Percentiles rank a stretch among this genome's conserved stretches.
phyloP scores from a whole-genome alignment of 2,329 filamentous ascomycete genomes.

The Beauveria bassiana region DNA sequence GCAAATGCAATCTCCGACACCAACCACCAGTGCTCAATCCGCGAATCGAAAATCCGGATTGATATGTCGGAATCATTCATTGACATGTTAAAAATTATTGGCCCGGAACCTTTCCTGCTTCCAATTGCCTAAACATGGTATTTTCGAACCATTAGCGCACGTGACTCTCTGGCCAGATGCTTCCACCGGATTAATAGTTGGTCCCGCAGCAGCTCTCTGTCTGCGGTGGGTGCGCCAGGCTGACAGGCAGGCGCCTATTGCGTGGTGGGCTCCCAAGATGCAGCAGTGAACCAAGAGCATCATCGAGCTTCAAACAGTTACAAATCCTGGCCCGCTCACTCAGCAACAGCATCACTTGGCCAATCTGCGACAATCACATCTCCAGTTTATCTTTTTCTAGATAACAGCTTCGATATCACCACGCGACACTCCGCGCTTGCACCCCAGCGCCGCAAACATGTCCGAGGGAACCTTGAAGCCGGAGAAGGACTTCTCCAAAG shows the following conservation, averaged over 20 bases:
- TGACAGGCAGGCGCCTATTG: conserved; percentile 10
- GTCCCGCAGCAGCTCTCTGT: conserved; percentile 1
- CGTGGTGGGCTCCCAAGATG: conserved; percentile 8
- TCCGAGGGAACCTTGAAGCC: conserved; percentile 79
- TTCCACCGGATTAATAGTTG: conserved; percentile 10
- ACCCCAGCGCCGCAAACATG: conserved; percentile 43
- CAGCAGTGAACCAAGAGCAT: conserved; percentile 3
- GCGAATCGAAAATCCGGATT: too few species aligned
- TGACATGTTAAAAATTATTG: too few species aligned
- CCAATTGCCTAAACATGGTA: background rate
- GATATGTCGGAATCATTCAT: too few species aligned
- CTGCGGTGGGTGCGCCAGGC: background rate
- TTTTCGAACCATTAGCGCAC: background rate
- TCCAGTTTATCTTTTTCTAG: background rate
- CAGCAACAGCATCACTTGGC: background rate
- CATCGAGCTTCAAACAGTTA: conserved; percentile 5
- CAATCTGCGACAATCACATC: background rate
- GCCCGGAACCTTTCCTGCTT: background rate
- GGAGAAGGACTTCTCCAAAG: conserved; percentile 98
- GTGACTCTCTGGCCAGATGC: background rate
- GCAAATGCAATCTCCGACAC: too few species aligned
- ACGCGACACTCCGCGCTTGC: background rate
- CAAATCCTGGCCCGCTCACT: background rate
- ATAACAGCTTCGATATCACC: background rate
- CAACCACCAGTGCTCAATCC: too few species aligned